These are phyloP conservation scores for Mucor circinelloides DNA, from an alignment of 371 early-diverging fungal species.

Conservation along the genomic window DNA sequence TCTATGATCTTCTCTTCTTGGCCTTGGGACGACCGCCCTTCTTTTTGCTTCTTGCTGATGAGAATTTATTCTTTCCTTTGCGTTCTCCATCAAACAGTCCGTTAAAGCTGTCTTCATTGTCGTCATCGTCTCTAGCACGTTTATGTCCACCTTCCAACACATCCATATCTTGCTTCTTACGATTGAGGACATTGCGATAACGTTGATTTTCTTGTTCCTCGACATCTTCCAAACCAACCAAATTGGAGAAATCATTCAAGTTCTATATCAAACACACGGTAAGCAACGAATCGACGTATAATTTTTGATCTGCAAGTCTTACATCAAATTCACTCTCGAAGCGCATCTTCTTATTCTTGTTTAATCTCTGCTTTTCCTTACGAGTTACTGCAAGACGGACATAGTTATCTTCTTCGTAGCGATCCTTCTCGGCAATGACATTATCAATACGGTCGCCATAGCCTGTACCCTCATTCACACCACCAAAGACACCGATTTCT, in stretches of 20 bases:
- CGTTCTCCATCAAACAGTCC: conserved; percentile 24
- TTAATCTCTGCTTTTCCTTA: conserved; percentile 74
- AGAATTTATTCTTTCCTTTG: conserved; percentile 14
- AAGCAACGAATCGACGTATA: neutral
- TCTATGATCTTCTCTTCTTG: conserved; percentile 28
- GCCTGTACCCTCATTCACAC: conserved; percentile 61
- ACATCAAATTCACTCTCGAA: conserved; percentile 90
- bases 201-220: conserved; percentile 57
- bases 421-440: conserved; percentile 65
- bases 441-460: conserved; percentile 56
- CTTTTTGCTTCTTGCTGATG: conserved; percentile 12
- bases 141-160: conserved; percentile 14
- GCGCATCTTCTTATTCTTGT: conserved; percentile 59
- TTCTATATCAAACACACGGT: conserved; percentile 36
- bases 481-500: conserved; percentile 71
- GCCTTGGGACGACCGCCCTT: conserved; percentile 5
- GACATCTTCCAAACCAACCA: conserved; percentile 61
- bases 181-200: conserved; percentile 54
- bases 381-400: conserved; percentile 76
- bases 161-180: conserved; percentile 43
- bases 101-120: conserved; percentile 15
- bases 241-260: conserved; percentile 73
- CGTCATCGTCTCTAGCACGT: conserved; percentile 16
- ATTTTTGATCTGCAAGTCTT: conserved; percentile 5
- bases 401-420: conserved; percentile 93